phyloP scores from a whole-genome alignment of 1,139 yeast species.

The Saccharomyces hybrid region DNA sequence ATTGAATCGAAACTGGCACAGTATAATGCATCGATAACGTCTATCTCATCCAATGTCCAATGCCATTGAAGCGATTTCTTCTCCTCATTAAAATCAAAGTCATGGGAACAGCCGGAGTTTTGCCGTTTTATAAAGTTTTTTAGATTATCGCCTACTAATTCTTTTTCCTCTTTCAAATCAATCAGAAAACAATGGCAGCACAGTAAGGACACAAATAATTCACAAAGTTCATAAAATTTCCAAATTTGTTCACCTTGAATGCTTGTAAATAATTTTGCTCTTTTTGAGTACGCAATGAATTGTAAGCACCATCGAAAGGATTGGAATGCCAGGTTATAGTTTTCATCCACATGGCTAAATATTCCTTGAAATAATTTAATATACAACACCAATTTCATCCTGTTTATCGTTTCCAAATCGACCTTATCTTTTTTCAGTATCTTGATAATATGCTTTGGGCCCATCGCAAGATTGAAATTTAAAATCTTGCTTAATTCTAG shows the following conservation, averaged over 20 bases:
- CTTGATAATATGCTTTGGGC: constrained; percentile 16
- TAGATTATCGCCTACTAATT: background rate
- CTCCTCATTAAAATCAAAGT: background rate
- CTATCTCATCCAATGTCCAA: background rate
- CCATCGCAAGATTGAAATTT: constrained; percentile 15
- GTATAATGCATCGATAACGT: background rate
- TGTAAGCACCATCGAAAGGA: constrained; percentile 20
- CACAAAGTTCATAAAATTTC: constrained; percentile 3
- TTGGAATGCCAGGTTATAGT: constrained; percentile 6
- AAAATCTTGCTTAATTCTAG: constrained; percentile 11
- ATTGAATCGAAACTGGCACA: constrained; percentile 9
- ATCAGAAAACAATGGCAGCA: background rate
- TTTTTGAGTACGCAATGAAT: constrained; percentile 14
- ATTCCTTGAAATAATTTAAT: background rate
- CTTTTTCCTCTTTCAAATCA: background rate
- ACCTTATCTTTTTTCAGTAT: constrained; percentile 5
- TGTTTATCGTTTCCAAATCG: background rate
- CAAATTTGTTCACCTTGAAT: background rate
- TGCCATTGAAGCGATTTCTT: background rate
- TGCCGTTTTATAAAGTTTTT: background rate
- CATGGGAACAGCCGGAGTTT: background rate
- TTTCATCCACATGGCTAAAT: constrained; percentile 3
- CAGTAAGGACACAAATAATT: constrained; percentile 3
- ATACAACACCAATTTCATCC: background rate
- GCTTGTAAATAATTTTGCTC: constrained; percentile 1